Percentiles rank a stretch among this genome's conserved stretches.
Conservation (phyloP, 495 filamentous ascomycete genomes). For the Collariella sp. region DNA sequence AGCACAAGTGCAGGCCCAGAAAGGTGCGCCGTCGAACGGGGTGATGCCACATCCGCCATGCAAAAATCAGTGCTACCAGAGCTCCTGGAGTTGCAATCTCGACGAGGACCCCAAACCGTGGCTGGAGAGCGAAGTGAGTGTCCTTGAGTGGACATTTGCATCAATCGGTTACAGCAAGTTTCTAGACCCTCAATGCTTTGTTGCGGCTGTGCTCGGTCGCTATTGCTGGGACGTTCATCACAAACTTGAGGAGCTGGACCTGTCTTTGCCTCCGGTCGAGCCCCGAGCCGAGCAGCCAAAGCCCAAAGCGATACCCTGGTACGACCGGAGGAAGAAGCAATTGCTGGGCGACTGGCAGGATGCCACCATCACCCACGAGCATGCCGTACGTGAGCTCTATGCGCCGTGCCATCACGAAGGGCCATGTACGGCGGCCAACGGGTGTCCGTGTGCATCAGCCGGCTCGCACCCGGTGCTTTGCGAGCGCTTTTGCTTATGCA, state of each 20-base stretch:
- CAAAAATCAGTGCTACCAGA: slow-evolving; percentile 35
- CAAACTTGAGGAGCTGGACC: slow-evolving; percentile 36
- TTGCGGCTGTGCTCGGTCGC: slow-evolving; percentile 33
- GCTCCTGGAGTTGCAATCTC: slow-evolving; percentile 22
- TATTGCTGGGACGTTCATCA: slow-evolving; percentile 44
- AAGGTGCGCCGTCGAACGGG: slow-evolving; percentile 3
- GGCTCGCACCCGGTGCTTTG: slow-evolving; percentile 44
- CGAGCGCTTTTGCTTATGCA: slow-evolving; percentile 59
- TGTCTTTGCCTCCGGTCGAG: slow-evolving; percentile 22
- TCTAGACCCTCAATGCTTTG: slow-evolving; percentile 33
- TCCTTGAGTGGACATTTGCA: slow-evolving; percentile 32
- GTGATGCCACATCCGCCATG: slow-evolving; percentile 23
- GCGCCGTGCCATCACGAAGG: slow-evolving; percentile 42
- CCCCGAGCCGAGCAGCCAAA: slow-evolving; percentile 18
- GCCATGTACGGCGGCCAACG: slow-evolving; percentile 36
- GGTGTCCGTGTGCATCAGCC: slow-evolving; percentile 46
- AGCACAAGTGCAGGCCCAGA: slow-evolving; percentile 19
- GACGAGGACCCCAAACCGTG: slow-evolving; percentile 22
- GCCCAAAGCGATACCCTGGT: slow-evolving; percentile 36
- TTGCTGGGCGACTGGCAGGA: slow-evolving; percentile 42
- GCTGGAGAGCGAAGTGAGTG: slow-evolving; percentile 32
- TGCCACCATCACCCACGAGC: slow-evolving; percentile 37
- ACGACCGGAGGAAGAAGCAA: slow-evolving; percentile 41
- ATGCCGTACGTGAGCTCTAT: slow-evolving; percentile 30
- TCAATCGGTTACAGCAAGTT: slow-evolving; percentile 29